Evolutionary conservation across 148 eudicot genomes (phyloP).

Genomic region (Arbutus unedo): DNA sequence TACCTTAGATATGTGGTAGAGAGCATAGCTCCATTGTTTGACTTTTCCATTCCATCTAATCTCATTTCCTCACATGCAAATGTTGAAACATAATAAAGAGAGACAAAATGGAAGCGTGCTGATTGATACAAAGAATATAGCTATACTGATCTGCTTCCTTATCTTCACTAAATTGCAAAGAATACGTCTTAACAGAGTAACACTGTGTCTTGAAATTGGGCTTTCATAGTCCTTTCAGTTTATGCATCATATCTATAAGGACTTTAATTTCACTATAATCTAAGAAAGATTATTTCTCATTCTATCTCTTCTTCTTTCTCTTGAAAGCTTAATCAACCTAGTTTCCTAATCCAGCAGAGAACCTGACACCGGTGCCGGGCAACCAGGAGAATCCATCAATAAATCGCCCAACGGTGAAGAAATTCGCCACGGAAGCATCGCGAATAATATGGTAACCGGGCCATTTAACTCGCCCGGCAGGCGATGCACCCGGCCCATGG

Average conservation of each 20-base stretch:
- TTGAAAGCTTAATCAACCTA: constrained; percentile 17
- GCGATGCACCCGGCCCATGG: constrained; percentile 63
- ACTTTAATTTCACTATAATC: neutral
- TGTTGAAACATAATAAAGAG: neutral
- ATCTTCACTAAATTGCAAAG: neutral
- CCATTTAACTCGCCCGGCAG: constrained; percentile 70
- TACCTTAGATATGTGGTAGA: no score
- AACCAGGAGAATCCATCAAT: constrained; percentile 74
- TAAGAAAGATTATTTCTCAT: no score
- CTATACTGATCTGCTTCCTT: neutral
- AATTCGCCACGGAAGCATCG: constrained; percentile 45
- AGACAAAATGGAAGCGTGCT: neutral
- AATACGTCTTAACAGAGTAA: neutral
- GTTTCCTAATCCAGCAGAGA: constrained; percentile 60
- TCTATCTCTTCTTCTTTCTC: no score
- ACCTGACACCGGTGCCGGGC: constrained; percentile 74
- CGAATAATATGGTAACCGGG: constrained; percentile 64
- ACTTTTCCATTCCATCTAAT: no score
- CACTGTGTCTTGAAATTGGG: neutral
- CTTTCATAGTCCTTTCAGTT: neutral
- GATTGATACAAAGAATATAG: neutral
- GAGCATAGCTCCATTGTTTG: neutral
- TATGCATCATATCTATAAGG: neutral
- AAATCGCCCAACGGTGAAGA: constrained; percentile 60
- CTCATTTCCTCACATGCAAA: neutral